Conservation (phyloP, 192 early-diverging fungal species). For the Coemansia sp. region DNA sequence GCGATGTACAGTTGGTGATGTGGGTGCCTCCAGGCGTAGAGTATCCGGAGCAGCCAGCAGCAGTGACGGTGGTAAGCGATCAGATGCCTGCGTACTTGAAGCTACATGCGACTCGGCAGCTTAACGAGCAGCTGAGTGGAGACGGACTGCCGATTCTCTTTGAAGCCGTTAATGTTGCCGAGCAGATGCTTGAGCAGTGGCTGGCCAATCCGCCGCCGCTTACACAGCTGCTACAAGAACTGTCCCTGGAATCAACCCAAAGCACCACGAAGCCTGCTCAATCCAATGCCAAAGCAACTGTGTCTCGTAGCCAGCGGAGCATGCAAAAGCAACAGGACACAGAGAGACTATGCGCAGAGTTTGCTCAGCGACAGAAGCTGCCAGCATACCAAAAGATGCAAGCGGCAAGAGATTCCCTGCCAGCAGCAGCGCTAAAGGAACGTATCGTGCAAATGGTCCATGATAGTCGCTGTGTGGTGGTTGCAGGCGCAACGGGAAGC, state of each 20-base stretch:
- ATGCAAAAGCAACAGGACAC: constrained; percentile 15
- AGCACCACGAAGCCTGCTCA: neutral
- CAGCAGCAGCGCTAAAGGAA: constrained; percentile 6
- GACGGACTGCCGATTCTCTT: constrained; percentile 55
- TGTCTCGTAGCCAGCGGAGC: neutral
- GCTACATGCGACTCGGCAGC: constrained; percentile 55
- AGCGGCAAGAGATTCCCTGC: constrained; percentile 14
- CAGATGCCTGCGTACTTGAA: constrained; percentile 69
- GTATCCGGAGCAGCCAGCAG: constrained; percentile 68
- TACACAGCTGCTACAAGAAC: constrained; percentile 27
- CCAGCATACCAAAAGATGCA: constrained; percentile 30
- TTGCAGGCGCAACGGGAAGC: constrained; percentile 51
- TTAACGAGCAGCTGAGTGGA: constrained; percentile 21
- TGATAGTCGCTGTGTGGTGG: constrained; percentile 18
- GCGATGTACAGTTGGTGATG: constrained; percentile 57
- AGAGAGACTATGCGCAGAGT: constrained; percentile 10
- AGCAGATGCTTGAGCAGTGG: constrained; percentile 47
- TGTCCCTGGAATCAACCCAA: constrained; percentile 40
- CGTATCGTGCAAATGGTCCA: constrained; percentile 11
- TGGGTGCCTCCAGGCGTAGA: constrained; percentile 56
- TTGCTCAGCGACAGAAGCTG: constrained; percentile 10
- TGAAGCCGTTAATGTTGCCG: constrained; percentile 59
- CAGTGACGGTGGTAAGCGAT: constrained; percentile 62
- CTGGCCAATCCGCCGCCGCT: constrained; percentile 29
- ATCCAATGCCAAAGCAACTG: neutral